A percentile compares a stretch with the other conserved stretches of the same genome.
Evolutionary conservation across 495 filamentous ascomycete species (phyloP).

Genomic region (Daldinia concentrica): DNA sequence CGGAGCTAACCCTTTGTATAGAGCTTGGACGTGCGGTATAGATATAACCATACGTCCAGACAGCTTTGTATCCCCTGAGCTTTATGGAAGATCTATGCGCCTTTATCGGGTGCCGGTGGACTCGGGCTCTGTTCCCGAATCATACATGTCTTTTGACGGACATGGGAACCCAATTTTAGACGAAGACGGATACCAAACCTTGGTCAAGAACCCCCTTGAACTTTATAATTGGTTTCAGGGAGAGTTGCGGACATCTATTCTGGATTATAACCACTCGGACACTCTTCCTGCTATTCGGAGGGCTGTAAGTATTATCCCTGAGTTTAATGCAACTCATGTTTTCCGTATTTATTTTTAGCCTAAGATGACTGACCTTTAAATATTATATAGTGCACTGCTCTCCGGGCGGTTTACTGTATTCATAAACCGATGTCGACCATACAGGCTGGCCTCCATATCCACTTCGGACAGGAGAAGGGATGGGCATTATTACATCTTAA

Average conservation of each 20-base stretch:
- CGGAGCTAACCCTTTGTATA: neutral
- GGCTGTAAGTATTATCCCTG: conserved; percentile 24
- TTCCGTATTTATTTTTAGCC: neutral
- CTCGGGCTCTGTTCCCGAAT: neutral
- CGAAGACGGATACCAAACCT: neutral
- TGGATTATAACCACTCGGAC: conserved; percentile 19
- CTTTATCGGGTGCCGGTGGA: no score
- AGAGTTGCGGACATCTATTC: conserved; percentile 31
- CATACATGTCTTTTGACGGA: neutral
- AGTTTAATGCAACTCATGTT: neutral
- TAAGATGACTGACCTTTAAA: neutral
- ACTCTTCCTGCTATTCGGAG: conserved; percentile 4
- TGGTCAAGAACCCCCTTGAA: neutral
- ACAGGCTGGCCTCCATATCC: conserved; percentile 28
- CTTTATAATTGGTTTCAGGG: conserved; percentile 33
- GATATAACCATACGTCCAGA: neutral
- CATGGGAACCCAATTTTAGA: neutral
- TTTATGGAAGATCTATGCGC: no score
- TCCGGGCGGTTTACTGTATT: conserved; percentile 30
- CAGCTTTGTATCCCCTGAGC: no score
- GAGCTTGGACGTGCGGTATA: neutral
- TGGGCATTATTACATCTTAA: conserved; percentile 39
- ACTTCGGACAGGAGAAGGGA: conserved; percentile 33
- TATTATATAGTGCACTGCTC: conserved; percentile 18
- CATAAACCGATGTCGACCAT: conserved; percentile 29